Evolutionary conservation across 2,329 filamentous ascomycete species (phyloP).

Genomic region (Diaporthe nobilis): DNA sequence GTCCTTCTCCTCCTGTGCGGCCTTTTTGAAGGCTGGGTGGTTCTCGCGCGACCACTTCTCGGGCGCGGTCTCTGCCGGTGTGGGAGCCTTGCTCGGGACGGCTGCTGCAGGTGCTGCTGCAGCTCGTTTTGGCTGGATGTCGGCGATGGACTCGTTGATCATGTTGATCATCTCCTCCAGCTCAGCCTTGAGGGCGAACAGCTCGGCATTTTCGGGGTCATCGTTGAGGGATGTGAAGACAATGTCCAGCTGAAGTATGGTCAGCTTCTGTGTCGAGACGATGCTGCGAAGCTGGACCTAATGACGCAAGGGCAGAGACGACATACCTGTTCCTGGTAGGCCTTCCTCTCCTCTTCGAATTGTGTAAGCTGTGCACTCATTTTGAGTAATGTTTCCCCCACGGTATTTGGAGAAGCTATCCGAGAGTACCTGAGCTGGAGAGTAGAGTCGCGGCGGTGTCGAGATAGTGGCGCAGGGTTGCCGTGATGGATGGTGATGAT

Average conservation of each 20-base stretch:
- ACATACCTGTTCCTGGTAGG: conserved; percentile 70
- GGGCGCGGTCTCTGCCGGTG: conserved; percentile 63
- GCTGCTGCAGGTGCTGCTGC: conserved; percentile 59
- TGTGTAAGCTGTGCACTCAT: conserved; percentile 59
- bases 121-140: conserved; percentile 74
- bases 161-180: conserved; percentile 85
- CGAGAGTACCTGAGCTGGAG: conserved; percentile 34
- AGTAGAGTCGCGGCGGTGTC: neutral
- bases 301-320: neutral
- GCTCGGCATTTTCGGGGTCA: conserved; percentile 84
- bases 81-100: conserved; percentile 56
- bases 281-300: neutral
- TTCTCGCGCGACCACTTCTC: conserved; percentile 87
- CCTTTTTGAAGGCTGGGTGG: conserved; percentile 81
- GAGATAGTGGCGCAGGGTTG: neutral
- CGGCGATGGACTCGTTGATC: conserved; percentile 84
- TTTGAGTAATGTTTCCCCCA: conserved; percentile 38
- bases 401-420: conserved; percentile 2
- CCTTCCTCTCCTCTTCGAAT: conserved; percentile 66
- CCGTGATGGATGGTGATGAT: neutral
- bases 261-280: conserved; percentile 41
- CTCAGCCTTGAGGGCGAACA: conserved; percentile 83
- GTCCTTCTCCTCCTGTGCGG: conserved; percentile 67
- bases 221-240: conserved; percentile 82
- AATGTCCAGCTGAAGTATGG: conserved; percentile 75